These are phyloP conservation scores for Withania somnifera DNA, from an alignment of 305 asterid genomes.

Conservation along the genomic window DNA sequence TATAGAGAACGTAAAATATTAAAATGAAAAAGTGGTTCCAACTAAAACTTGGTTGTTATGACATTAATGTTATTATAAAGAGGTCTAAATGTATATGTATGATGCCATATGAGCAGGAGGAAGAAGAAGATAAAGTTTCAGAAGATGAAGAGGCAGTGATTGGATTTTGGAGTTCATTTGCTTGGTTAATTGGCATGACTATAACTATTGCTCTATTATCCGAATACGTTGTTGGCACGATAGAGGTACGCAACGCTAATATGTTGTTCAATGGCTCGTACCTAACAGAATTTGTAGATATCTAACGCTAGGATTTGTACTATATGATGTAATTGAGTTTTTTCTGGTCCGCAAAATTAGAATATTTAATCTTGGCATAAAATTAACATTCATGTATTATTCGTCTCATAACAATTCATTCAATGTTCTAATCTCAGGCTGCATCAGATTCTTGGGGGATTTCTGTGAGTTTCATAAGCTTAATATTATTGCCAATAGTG, in stretches of 20 bases:
- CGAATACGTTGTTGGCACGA: constrained; percentile 33
- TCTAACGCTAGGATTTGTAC: neutral
- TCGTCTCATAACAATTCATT: neutral
- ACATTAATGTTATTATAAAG: neutral
- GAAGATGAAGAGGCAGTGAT: constrained; percentile 22
- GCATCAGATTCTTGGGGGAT: constrained; percentile 38
- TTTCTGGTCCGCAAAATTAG: neutral
- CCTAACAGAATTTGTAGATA: neutral
- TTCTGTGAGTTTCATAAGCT: constrained; percentile 37
- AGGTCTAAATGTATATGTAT: neutral
- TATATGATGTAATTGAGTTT: neutral
- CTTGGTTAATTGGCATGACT: constrained; percentile 32
- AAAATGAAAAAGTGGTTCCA: neutral
- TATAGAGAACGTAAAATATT: neutral
- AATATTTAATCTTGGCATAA: neutral
- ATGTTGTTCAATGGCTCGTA: neutral
- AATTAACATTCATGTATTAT: neutral
- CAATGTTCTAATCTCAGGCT: constrained; percentile 10
- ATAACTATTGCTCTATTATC: constrained; percentile 22
- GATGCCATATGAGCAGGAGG: constrained; percentile 3
- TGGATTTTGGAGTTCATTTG: constrained; percentile 31
- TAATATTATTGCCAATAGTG: constrained; percentile 36
- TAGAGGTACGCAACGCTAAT: constrained; percentile 22
- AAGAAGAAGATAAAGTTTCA: neutral
- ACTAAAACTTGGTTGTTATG: neutral